phyloP scores from a whole-genome alignment of 495 filamentous ascomycete species.

The Hypoxylon cercidicola region DNA sequence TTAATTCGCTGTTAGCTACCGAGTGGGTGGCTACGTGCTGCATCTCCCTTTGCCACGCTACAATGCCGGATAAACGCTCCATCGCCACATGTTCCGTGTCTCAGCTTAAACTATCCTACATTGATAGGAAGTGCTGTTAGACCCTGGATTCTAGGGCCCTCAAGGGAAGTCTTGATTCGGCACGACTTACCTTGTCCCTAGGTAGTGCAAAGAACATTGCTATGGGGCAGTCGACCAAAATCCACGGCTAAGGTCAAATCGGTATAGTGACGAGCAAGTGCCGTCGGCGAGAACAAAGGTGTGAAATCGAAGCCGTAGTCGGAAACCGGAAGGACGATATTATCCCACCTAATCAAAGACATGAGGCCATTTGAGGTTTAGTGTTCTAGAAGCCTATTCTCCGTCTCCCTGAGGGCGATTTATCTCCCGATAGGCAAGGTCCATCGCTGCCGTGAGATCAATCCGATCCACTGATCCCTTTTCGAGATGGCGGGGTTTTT shows the following conservation, averaged over 20 bases:
- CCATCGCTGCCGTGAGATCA: slow-evolving; percentile 42
- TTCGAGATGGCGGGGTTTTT: slow-evolving; percentile 43
- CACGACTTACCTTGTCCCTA: no score
- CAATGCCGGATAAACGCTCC: slow-evolving; percentile 47
- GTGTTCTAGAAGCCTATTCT: slow-evolving; percentile 18
- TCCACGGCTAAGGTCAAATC: not conserved
- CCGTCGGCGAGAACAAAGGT: not conserved
- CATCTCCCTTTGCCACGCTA: slow-evolving; percentile 40
- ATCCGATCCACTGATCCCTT: slow-evolving; percentile 42
- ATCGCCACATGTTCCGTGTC: slow-evolving; percentile 20
- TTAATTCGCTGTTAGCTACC: slow-evolving; percentile 37
- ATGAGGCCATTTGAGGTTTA: slow-evolving; percentile 3
- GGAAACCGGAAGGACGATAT: slow-evolving; percentile 9
- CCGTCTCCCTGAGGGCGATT: slow-evolving; percentile 41
- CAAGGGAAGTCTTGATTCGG: no score
- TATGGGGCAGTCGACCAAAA: no score
- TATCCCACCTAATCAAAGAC: slow-evolving; percentile 14
- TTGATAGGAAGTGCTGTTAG: not conserved
- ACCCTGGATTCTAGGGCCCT: slow-evolving; percentile 13
- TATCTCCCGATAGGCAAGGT: slow-evolving; percentile 40
- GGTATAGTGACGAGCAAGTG: not conserved
- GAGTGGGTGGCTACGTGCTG: slow-evolving; percentile 38
- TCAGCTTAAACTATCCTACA: slow-evolving; percentile 6
- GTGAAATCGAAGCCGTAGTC: slow-evolving; percentile 4
- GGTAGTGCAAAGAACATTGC: no score